phyloP scores from a whole-genome alignment of 371 early-diverging fungal genomes.

The Globomyces sp. region DNA sequence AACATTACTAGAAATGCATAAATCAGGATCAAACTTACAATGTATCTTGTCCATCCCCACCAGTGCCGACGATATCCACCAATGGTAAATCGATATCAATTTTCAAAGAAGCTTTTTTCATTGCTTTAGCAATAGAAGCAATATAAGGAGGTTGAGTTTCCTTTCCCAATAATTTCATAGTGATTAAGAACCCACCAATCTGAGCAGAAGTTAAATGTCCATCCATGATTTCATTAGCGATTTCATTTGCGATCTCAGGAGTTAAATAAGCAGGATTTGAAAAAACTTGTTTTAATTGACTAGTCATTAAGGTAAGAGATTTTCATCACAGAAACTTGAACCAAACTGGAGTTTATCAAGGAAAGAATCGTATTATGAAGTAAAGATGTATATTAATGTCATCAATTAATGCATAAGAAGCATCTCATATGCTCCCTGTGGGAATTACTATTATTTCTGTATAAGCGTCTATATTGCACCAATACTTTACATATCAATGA shows the following conservation, averaged over 20 bases:
- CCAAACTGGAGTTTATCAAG: no score
- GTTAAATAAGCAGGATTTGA: slow-evolving; percentile 62
- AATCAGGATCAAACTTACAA: slow-evolving; percentile 39
- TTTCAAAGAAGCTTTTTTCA: slow-evolving; percentile 37
- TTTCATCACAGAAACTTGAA: not conserved
- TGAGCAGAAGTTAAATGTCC: slow-evolving; percentile 76
- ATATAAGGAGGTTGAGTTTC: slow-evolving; percentile 78
- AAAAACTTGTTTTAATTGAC: slow-evolving; percentile 7
- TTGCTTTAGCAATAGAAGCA: slow-evolving; percentile 57
- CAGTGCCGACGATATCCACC: slow-evolving; percentile 95
- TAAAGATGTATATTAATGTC: no score
- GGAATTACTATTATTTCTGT: no score
- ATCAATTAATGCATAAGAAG: no score
- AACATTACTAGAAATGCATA: slow-evolving; percentile 60
- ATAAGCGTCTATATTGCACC: no score
- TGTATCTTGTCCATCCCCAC: slow-evolving; percentile 97
- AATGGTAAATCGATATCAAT: slow-evolving; percentile 39
- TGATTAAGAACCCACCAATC: slow-evolving; percentile 79
- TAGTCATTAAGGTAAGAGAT: not conserved
- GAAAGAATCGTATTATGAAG: no score
- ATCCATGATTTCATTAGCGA: slow-evolving; percentile 73
- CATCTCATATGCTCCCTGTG: no score
- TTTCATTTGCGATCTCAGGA: slow-evolving; percentile 60
- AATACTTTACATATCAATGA: no score
- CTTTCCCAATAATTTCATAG: slow-evolving; percentile 64